Evolutionary conservation across 140 eudicot species (phyloP), one percentile per base, ranked within the genome.

Genomic region (Ambrosia hybrid): DNA sequence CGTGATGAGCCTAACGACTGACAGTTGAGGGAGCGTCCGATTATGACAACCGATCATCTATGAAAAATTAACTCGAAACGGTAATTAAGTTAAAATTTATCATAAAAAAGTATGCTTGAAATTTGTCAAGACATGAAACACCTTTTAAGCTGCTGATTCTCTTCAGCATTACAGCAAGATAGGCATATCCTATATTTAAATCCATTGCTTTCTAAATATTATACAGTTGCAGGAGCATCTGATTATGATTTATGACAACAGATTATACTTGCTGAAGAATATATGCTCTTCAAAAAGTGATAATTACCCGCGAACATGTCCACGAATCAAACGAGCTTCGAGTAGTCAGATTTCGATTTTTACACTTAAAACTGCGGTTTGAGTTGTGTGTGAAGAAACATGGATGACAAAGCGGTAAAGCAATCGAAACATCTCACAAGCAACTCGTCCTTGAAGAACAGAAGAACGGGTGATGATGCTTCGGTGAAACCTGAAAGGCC

Each of bases 391-490:
- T 45, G 26, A 80, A 80, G 39, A 13, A 48, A 14, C 73, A 83
- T 82, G 85, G 82, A 76, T 55, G 85, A 78, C 59, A 79, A 65
- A 57, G 88, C 74, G 52, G 65, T 68, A 51, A 91, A 89, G 61
- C 34, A 65, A 6, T 71, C 87, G 1, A 73, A 80, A 3, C 16
- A 17, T 63, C 77, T 72, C 69, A 56, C 78, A 43, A 55, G 56
- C 73, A 52, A 55, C 39, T 59, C 71, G 36, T 60, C 71, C 8
- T 61, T 74, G 65, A 82, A 73, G 55, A 73, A 67, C 58, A 46
- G 75, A 10, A 73, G 60, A 67, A 76, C 87, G 3, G 80, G 91
- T 58, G 84, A 65, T 21, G 68, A 9, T 17, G 45, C 15, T 11
- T 53, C 59, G 7, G 38, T 53, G 72, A 80, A 72, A 55, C 59